phyloP scores from a whole-genome alignment of 176 grass and related monocot species.

The Oryza punctata region DNA sequence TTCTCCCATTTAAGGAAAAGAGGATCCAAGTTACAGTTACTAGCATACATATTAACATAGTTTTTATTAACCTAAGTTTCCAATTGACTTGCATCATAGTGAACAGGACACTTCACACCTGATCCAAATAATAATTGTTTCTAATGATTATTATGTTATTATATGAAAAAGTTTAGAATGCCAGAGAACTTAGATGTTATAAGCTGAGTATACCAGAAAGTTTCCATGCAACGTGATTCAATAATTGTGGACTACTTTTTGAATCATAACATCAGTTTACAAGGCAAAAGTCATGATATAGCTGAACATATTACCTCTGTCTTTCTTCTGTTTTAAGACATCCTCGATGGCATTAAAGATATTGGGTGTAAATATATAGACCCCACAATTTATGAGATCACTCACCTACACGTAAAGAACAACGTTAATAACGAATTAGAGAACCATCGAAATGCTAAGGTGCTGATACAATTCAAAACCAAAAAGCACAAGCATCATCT shows the following conservation, averaged over 20 bases:
- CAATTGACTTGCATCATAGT: background rate
- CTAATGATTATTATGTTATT: background rate
- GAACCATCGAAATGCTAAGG: background rate
- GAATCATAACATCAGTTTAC: background rate
- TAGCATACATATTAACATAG: background rate
- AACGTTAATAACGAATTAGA: conserved; percentile 6
- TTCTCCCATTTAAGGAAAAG: background rate
- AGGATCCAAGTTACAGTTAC: background rate
- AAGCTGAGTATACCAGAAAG: conserved; percentile 9
- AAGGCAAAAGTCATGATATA: background rate
- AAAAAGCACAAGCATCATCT: conserved; percentile 2
- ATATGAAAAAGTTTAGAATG: background rate
- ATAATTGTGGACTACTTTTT: background rate
- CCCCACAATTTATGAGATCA: conserved; percentile 96
- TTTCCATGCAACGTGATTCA: background rate
- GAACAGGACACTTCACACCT: background rate
- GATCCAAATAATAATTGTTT: background rate
- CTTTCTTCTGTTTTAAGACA: conserved; percentile 83
- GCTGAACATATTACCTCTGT: conserved; percentile 62
- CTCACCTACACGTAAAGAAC: conserved; percentile 76
- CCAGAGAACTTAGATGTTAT: background rate
- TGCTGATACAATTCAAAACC: conserved; percentile 1
- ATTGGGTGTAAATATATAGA: conserved; percentile 97
- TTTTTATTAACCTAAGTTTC: background rate
- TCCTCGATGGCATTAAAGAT: conserved; percentile 89